Evolutionary conservation across 208 protist species (phyloP).

Genomic region (Acanthamoeba castellanii): DNA sequence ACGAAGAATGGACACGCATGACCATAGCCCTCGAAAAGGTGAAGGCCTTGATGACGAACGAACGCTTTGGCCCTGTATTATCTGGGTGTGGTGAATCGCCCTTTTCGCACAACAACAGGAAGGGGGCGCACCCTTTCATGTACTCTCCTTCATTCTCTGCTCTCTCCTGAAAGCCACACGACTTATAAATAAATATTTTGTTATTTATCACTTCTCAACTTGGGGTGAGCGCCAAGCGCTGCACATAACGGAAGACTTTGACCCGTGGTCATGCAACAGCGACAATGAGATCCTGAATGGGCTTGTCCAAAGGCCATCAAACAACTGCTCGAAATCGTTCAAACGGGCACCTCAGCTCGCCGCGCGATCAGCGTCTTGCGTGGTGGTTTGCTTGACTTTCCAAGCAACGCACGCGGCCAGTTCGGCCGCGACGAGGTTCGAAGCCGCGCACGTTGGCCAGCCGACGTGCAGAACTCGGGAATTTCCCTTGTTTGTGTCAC

Average conservation of each 20-base stretch:
- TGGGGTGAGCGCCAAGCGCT: no score
- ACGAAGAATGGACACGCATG: no score
- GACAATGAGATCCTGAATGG: no score
- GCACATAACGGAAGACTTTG: no score
- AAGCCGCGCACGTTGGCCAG: background rate
- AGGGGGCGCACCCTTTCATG: background rate
- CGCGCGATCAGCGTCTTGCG: no score
- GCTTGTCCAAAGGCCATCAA: no score
- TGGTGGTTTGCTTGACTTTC: no score
- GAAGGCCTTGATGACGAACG: background rate
- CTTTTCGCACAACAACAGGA: background rate
- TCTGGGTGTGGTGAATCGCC: background rate
- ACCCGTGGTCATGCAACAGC: no score
- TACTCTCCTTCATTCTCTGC: background rate
- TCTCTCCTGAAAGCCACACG: background rate
- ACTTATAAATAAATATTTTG: slow-evolving; percentile 4
- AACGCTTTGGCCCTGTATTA: background rate
- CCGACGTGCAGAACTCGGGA: background rate
- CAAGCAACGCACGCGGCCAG: no score
- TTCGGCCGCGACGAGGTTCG: background rate
- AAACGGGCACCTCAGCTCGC: no score
- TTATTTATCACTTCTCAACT: background rate
- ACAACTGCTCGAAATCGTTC: no score
- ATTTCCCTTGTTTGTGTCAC: background rate
- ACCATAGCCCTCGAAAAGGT: no score